A percentile compares a stretch with the other conserved stretches of the same genome.
phyloP scores from a whole-genome alignment of 2,329 filamentous ascomycete species.

The Pseudocercospora crystallina region DNA sequence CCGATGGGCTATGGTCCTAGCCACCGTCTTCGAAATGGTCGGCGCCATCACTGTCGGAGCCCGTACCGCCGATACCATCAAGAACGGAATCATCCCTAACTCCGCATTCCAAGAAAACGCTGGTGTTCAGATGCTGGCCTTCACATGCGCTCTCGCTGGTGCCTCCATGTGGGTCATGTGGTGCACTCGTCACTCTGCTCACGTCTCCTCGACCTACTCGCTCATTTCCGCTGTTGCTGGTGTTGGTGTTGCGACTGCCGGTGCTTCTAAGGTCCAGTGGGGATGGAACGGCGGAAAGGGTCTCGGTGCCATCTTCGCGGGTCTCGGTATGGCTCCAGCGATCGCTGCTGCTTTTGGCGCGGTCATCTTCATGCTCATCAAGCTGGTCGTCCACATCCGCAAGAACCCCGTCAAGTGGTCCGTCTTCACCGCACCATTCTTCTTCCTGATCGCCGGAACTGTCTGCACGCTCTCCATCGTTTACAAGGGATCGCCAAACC shows the following conservation, averaged over 20 bases:
- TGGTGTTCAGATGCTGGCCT: constrained; percentile 41
- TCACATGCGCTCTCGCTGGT: constrained; percentile 47
- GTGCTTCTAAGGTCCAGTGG: constrained; percentile 40
- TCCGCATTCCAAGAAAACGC: constrained; percentile 50
- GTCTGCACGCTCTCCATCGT: constrained; percentile 61
- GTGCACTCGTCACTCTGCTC: constrained; percentile 55
- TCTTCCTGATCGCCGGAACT: constrained; percentile 50
- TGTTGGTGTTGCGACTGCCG: constrained; percentile 59
- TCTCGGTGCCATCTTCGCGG: constrained; percentile 44
- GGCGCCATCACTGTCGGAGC: constrained; percentile 54
- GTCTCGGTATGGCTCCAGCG: constrained; percentile 51
- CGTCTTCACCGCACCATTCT: constrained; percentile 50
- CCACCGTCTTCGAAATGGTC: constrained; percentile 53
- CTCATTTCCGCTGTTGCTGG: constrained; percentile 61
- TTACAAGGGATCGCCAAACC: constrained; percentile 45
- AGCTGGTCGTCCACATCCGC: constrained; percentile 52
- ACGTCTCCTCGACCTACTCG: constrained; percentile 63
- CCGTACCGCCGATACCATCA: constrained; percentile 61
- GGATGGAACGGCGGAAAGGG: constrained; percentile 44
- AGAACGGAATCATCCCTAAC: constrained; percentile 58
- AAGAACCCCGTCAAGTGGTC: constrained; percentile 51
- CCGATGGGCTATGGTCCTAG: constrained; percentile 52
- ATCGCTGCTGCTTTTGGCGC: constrained; percentile 51
- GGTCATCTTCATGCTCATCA: constrained; percentile 51
- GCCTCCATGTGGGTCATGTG: constrained; percentile 59